Conservation (phyloP, 257 asterid genomes). For the Parsonsia alboflavescens region DNA sequence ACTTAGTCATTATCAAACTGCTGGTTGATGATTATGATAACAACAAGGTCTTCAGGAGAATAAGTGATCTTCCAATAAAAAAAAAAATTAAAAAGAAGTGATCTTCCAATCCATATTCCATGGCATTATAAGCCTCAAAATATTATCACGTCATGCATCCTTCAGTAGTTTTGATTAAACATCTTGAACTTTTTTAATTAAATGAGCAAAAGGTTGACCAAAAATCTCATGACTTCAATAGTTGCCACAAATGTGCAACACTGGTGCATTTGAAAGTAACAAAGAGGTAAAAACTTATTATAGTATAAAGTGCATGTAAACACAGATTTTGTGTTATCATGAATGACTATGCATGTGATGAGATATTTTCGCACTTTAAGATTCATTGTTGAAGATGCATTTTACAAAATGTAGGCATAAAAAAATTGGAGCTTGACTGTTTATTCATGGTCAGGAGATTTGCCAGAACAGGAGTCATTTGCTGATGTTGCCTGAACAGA, state of each 20-base stretch:
- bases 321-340: neutral
- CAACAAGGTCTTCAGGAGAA: neutral
- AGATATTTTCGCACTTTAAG: neutral
- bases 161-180: neutral
- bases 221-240: neutral
- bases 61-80: neutral
- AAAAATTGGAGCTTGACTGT: no score
- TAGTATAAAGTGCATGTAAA: neutral
- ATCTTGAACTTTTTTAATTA: no score
- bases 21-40: neutral
- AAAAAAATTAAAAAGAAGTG: no score
- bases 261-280: neutral
- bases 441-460: no score
- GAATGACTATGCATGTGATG: neutral
- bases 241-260: neutral
- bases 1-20: neutral
- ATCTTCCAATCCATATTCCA: neutral
- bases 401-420: no score
- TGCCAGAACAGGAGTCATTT: no score
- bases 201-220: neutral
- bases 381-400: neutral
- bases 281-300: no score
- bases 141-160: neutral
- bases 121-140: neutral
- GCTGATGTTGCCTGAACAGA: no score